phyloP scores from a whole-genome alignment of 2,329 filamentous ascomycete species.

The Stagonosporopsis rhizophila region DNA sequence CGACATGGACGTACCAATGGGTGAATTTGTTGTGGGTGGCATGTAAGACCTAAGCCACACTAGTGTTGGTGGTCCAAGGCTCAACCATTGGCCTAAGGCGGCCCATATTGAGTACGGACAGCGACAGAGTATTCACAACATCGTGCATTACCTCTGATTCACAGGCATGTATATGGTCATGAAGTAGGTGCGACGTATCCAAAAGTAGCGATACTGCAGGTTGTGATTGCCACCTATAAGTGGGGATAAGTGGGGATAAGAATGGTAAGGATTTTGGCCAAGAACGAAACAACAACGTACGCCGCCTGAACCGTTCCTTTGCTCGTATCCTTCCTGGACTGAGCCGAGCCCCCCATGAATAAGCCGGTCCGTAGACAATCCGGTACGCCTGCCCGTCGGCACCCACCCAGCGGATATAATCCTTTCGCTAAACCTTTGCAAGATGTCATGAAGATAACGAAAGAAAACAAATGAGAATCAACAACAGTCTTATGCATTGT shows the following conservation, averaged over 20 bases:
- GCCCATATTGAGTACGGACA: neutral
- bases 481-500: neutral
- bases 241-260: neutral
- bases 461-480: neutral
- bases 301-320: slow-evolving; percentile 6
- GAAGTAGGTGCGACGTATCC: neutral
- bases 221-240: neutral
- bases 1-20: neutral
- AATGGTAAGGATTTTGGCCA: neutral
- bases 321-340: slow-evolving; percentile 3
- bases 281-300: slow-evolving; percentile 1
- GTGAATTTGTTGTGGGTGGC: neutral
- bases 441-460: neutral
- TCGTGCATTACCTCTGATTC: neutral
- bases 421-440: slow-evolving; percentile 12
- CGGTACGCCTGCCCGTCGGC: slow-evolving; percentile 12
- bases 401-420: slow-evolving; percentile 6
- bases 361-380: slow-evolving; percentile 6
- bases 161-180: neutral
- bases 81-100: neutral
- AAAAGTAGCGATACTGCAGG: neutral
- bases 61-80: neutral
- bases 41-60: neutral
- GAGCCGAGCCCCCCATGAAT: slow-evolving; percentile 2
- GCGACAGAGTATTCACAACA: neutral